These are phyloP conservation scores for Chlamydomonas sp. DNA, from an alignment of 139 green algal genomes.

Conservation along the genomic window DNA sequence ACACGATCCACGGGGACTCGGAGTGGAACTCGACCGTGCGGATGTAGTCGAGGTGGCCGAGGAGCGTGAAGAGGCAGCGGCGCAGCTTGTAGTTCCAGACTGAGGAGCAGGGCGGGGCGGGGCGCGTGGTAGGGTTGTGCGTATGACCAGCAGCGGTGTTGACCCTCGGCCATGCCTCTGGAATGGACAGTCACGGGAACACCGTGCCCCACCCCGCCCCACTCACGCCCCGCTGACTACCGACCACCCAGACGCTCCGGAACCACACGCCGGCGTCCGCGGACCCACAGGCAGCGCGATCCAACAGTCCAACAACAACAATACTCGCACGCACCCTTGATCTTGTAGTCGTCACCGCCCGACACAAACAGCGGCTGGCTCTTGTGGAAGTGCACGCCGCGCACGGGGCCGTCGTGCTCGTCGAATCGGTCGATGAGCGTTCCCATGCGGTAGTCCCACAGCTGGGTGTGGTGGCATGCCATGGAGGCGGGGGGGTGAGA, in stretches of 20 bases:
- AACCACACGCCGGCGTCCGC: too few species aligned
- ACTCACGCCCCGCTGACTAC: too few species aligned
- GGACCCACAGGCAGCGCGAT: too few species aligned
- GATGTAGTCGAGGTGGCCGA: constrained; percentile 99
- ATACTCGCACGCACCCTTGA: too few species aligned
- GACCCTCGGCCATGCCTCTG: too few species aligned
- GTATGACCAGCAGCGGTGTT: too few species aligned
- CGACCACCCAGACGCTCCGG: too few species aligned
- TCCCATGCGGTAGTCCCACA: constrained; percentile 99
- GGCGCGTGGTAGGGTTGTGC: too few species aligned
- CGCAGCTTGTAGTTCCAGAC: constrained; percentile 98
- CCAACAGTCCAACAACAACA: too few species aligned
- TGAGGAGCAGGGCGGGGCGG: too few species aligned
- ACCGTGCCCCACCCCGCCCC: too few species aligned
- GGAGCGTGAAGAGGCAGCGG: constrained; percentile 95
- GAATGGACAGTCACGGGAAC: too few species aligned
- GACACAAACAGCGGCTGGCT: constrained; percentile 98
- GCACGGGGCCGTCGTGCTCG: constrained; percentile 97
- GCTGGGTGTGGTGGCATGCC: constrained; percentile 45
- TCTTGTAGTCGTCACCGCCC: constrained; percentile 53
- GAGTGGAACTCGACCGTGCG: constrained; percentile 92
- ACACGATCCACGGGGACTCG: constrained; percentile 97
- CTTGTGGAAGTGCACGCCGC: constrained; percentile 94
- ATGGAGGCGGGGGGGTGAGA: background rate
- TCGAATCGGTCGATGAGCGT: constrained; percentile 99